Evolutionary conservation across 768 basidiomycete genomes (phyloP).

Genomic region (Russula brevipes): DNA sequence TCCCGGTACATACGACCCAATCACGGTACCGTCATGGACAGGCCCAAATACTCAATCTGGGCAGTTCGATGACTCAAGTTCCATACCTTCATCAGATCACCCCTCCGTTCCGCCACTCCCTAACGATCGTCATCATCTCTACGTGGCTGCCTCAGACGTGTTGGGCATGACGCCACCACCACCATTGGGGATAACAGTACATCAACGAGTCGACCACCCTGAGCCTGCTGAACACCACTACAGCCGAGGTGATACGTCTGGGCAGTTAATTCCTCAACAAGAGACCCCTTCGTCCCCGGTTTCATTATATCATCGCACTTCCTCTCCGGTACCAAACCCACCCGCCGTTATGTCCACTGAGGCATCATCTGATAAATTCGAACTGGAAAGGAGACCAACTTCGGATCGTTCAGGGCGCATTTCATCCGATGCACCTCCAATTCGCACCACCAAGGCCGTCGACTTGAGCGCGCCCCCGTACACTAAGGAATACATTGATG

Average conservation of each 20-base stretch:
- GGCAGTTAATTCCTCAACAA: conserved; percentile 23
- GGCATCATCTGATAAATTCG: conserved; percentile 33
- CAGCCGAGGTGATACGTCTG: conserved; percentile 3
- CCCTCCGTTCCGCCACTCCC: conserved; percentile 27
- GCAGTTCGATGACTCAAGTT: conserved; percentile 5
- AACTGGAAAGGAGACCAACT: conserved; percentile 54
- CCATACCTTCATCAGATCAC: not conserved
- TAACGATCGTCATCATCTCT: conserved; percentile 52
- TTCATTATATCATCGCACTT: conserved; percentile 2
- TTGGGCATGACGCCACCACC: conserved; percentile 74
- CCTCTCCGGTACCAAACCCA: conserved; percentile 12
- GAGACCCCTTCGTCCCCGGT: conserved; percentile 3
- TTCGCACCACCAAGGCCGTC: conserved; percentile 71
- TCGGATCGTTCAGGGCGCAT: conserved; percentile 56
- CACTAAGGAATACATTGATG: conserved; percentile 95
- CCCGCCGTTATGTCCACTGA: conserved; percentile 26
- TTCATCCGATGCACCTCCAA: conserved; percentile 50
- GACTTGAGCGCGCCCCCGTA: conserved; percentile 81
- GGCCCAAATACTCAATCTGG: conserved; percentile 3
- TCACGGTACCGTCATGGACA: not conserved
- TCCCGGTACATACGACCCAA: conserved; percentile 7
- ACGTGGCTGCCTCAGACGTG: conserved; percentile 74
- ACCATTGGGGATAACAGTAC: conserved; percentile 31
- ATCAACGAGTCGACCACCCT: conserved; percentile 20
- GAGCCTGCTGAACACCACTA: conserved; percentile 16